A percentile compares a stretch with the other conserved stretches of the same genome.
Evolutionary conservation across 164 flowering plant species (phyloP).

Genomic region (Santalum album): DNA sequence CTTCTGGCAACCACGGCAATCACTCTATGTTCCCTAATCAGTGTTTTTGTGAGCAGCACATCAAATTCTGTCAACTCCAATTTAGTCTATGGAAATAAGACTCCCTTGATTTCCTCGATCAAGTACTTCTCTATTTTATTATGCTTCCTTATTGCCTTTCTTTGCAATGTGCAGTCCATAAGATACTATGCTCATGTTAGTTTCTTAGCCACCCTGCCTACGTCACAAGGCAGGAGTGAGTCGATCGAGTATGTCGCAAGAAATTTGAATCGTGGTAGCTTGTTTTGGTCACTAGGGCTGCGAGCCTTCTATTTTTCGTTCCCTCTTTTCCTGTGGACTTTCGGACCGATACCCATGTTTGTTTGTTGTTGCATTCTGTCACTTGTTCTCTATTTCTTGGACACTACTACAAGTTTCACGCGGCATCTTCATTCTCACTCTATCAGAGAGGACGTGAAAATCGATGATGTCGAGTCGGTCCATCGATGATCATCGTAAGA

Average conservation of each 20-base stretch:
- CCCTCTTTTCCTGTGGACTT: conserved; percentile 56
- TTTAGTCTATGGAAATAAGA: conserved; percentile 45
- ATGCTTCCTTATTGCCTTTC: conserved; percentile 71
- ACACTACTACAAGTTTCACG: conserved; percentile 44
- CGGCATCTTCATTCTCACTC: conserved; percentile 34
- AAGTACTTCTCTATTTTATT: conserved; percentile 58
- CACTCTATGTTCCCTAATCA: conserved; percentile 65
- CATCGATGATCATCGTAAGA: not conserved
- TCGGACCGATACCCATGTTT: conserved; percentile 48
- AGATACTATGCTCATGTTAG: conserved; percentile 81
- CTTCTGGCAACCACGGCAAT: conserved; percentile 73
- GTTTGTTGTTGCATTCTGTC: conserved; percentile 43
- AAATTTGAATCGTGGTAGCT: conserved; percentile 56
- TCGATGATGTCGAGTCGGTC: conserved; percentile 16
- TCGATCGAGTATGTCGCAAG: conserved; percentile 44
- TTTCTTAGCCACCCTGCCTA: conserved; percentile 52
- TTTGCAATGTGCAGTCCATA: conserved; percentile 71
- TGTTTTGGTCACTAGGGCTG: conserved; percentile 78
- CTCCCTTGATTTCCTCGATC: conserved; percentile 29
- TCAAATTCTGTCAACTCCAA: conserved; percentile 16
- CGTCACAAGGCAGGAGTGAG: conserved; percentile 23
- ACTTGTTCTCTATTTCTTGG: conserved; percentile 58
- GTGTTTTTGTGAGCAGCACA: conserved; percentile 60
- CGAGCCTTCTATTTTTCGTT: conserved; percentile 62
- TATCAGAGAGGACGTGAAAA: conserved; percentile 17